These are phyloP conservation scores for Thraustochytrium striatum DNA, from an alignment of 352 stramenopile species.

Conservation along the genomic window DNA sequence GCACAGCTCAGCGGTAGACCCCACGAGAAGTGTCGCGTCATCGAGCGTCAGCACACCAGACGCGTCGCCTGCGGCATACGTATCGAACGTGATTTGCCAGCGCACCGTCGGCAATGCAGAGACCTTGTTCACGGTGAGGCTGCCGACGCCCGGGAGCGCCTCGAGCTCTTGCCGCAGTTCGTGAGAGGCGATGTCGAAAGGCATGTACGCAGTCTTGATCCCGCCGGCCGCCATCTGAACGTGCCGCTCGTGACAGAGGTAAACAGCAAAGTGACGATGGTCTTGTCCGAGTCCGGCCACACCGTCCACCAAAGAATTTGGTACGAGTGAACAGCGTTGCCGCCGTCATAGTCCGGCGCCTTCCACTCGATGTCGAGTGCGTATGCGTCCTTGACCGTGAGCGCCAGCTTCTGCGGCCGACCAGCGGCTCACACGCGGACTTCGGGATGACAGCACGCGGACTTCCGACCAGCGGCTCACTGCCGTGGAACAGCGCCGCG, in stretches of 20 bases:
- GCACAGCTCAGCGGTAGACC: constrained; percentile 11
- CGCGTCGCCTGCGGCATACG: constrained; percentile 46
- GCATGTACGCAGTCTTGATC: constrained; percentile 36
- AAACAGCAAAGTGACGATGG: constrained; percentile 63
- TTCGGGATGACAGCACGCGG: constrained; percentile 1
- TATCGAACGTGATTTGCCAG: constrained; percentile 53
- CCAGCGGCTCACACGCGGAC: neutral
- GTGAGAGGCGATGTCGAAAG: constrained; percentile 54
- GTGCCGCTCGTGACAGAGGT: constrained; percentile 67
- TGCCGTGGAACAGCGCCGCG: neutral
- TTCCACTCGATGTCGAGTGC: neutral
- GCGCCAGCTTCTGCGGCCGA: neutral
- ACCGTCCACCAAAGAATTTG: constrained; percentile 15
- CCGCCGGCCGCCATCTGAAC: constrained; percentile 64
- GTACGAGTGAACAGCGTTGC: neutral
- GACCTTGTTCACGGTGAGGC: constrained; percentile 66
- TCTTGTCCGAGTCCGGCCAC: neutral
- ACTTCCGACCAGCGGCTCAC: constrained; percentile 1
- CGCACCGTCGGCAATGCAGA: constrained; percentile 2
- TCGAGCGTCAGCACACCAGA: neutral
- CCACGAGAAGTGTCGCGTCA: neutral
- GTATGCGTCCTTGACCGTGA: neutral
- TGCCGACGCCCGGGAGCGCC: constrained; percentile 67
- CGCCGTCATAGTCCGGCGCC: constrained; percentile 14
- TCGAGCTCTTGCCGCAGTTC: constrained; percentile 74